Evolutionary conservation across 306 rosid genomes (phyloP), one percentile per base, ranked within the genome.

Genomic region (Ochetophila trinervis): DNA sequence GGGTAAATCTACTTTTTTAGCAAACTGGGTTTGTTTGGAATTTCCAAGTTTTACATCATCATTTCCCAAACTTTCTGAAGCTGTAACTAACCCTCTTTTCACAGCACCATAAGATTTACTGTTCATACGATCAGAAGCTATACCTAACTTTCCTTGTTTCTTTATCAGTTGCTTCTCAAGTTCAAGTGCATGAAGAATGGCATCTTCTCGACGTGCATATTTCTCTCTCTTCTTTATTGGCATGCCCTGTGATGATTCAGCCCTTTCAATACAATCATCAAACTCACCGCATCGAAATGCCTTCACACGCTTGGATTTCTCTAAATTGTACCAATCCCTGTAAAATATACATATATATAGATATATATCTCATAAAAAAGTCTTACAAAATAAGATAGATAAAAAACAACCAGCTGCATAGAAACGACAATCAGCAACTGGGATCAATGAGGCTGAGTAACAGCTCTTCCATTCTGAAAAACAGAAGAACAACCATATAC

Each of bases 321-420:
- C 98, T 80, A 92, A 80, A 78, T 92, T 92, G 84, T 92, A 92
- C 98, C 98, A 92, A 74, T 92, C 98, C 55, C 98, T 92, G 80
- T 69, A 37, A 63, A 67, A 27, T 27, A 27, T 27, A 27, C 4
- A 27, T 27, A 27, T 27, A 27, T 27, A 27, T 27, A 27, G 2
- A 27, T 27, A 27, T 4, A 27, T 4, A 27, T 20, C 69, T 70
- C 74, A 77, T 65, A 34, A 66, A 73, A 65, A 72, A 54, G 74
- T 72, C 63, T 61, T 63, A 60, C 6, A 52, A 57, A 19, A 52
- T 17, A 37, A 34, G 45, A 48, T 12, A n/a, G 54, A 23, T 24
- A 16, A 10, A 32, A 63, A 9, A 56, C 20, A 44, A 63, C 59
- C 24, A 72, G 22, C 59, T 32, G 59, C 12, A 16, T 2, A 35